Evolutionary conservation across 148 eudicot genomes (phyloP), one percentile per base, ranked within the genome.

Genomic region (Persicaria tinctoria): DNA sequence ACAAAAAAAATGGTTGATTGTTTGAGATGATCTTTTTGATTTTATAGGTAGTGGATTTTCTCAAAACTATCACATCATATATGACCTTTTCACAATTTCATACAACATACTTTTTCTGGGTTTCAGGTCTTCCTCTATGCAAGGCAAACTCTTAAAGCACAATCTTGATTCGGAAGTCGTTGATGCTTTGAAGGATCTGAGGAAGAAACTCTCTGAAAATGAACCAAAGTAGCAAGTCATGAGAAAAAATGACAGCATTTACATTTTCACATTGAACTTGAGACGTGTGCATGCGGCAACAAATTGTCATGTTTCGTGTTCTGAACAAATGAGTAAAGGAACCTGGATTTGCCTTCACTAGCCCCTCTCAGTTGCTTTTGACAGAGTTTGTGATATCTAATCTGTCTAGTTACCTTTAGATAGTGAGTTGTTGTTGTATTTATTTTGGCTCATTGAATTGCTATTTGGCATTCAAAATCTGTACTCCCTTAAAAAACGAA

Each of bases 131-230:
- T 85, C 89, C 74, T 90, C 93, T 41, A 85, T 95, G 89, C 93
- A 87, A 87, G 97, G 97, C 51, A 95, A 89, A 78, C 71, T 92
- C 84, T 78, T 95, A 73, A 90, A 86, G 88, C 97, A 92, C 84
- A 95, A 95, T 78, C 97, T 95, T 68, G 91, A 87, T 79, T 81
- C 97, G 9, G 87, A 89, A 77, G 90, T 90, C 16, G 93, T 95
- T 11, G 87, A 89, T 85, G 97, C 97, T 82, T 88, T 95, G 84
- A 95, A 87, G 79, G 92, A 92, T 85, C 88, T 95, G 57, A 88
- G 89, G 79, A 83, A 83, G 75, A 83, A 89, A 84, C 83, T 95
- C 27, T 87, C 92, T 13, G 82, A 82, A 78, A 87, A 82, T 41
- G 78, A 79, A 48, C 66, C 83, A 6, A 78, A 79, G 62, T 79